A percentile compares a stretch with the other conserved stretches of the same genome.
These are phyloP conservation scores for Limnomonas spitsbergensis DNA, from an alignment of 139 green algal genomes.

Conservation along the genomic window DNA sequence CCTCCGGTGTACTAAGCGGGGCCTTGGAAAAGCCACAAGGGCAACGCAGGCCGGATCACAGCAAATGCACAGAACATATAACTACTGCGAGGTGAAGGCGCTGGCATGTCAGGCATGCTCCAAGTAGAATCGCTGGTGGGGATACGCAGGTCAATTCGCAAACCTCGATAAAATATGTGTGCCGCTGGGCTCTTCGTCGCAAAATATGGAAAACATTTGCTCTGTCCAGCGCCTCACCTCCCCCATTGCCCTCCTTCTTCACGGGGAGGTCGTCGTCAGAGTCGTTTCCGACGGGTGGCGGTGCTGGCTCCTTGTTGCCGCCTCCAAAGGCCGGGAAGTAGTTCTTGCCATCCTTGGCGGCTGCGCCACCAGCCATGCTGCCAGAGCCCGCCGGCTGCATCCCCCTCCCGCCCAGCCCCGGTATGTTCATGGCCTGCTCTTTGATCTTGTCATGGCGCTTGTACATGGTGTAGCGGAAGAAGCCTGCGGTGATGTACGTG, in stretches of 20 bases:
- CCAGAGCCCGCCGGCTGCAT: background rate
- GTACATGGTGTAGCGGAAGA: constrained; percentile 76
- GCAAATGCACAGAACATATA: no score
- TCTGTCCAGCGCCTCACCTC: background rate
- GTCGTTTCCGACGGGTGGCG: background rate
- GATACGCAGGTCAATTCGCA: no score
- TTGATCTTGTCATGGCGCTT: constrained; percentile 43
- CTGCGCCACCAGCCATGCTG: background rate
- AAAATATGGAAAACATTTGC: no score
- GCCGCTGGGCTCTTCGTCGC: no score
- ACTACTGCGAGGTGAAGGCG: no score
- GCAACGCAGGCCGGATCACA: no score
- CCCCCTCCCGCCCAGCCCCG: background rate
- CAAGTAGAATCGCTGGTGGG: no score
- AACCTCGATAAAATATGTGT: no score
- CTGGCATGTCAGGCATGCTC: no score
- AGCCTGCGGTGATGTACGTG: constrained; percentile 79
- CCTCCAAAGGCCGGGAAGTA: constrained; percentile 33
- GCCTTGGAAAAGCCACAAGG: no score
- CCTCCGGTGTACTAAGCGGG: no score
- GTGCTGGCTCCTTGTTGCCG: background rate
- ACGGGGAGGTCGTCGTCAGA: background rate
- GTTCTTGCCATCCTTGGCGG: background rate
- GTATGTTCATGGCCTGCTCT: constrained; percentile 29
- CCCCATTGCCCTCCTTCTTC: background rate